A percentile compares a stretch with the other conserved stretches of the same genome.
Conservation (phyloP, 1,284 basidiomycete species). For the Tylopilus sp. region DNA sequence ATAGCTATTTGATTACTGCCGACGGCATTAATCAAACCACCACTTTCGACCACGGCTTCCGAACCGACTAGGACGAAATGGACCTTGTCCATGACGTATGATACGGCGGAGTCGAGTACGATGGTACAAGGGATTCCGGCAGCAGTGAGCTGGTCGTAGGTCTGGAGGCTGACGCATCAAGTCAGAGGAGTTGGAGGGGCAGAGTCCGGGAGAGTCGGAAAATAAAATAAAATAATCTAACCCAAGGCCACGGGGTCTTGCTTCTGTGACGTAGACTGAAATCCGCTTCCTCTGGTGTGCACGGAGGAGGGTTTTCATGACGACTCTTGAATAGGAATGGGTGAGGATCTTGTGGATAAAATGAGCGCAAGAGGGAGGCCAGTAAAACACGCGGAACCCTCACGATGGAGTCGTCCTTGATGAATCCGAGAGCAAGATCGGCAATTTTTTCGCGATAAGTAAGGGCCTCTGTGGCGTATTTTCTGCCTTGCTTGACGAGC, state of each 20-base stretch:
- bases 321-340: slow-evolving; percentile 94
- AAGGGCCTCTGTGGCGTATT: slow-evolving; percentile 77
- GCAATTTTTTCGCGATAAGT: slow-evolving; percentile 90
- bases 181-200: slow-evolving; percentile 10
- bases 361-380: slow-evolving; percentile 22
- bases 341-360: slow-evolving; percentile 72
- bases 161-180: slow-evolving; percentile 66
- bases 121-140: slow-evolving; percentile 93
- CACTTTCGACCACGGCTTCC: slow-evolving; percentile 96
- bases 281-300: slow-evolving; percentile 91
- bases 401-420: slow-evolving; percentile 91
- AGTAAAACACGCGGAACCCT: slow-evolving; percentile 31
- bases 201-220: slow-evolving; percentile 13
- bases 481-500: slow-evolving; percentile 73
- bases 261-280: slow-evolving; percentile 97
- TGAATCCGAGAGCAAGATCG: slow-evolving; percentile 84
- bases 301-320: slow-evolving; percentile 87
- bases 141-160: slow-evolving; percentile 78
- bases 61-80: slow-evolving; percentile 96
- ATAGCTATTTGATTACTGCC: slow-evolving; percentile 97
- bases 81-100: slow-evolving; percentile 94
- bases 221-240: slow-evolving; percentile 40
- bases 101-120: slow-evolving; percentile 93
- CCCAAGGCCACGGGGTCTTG: slow-evolving; percentile 82
- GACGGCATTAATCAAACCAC: slow-evolving; percentile 83